Base-by-base conservation (phyloP, 805 yeast species). In the Candida peoriensis region DNA sequence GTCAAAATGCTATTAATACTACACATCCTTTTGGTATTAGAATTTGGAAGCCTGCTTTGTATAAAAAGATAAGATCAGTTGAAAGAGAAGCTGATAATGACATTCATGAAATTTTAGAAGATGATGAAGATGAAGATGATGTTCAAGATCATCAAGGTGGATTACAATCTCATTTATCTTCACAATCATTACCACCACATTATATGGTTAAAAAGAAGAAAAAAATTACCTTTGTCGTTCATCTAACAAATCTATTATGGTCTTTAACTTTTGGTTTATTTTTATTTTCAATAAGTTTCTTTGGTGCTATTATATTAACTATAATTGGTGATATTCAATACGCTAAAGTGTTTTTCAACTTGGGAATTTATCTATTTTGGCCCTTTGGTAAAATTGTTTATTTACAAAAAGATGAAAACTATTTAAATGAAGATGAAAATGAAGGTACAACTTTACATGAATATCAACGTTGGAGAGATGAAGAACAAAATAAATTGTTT, bases 1-100 rank as follows among this genome's bases (percentile, higher is more conserved):
- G 97, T 45, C 98, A 93, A 59, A 89, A 85, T 48, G 98, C 98
- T 12, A 93, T 93, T 55, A 93, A 93, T 55, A 79, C 84, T 34
- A 88, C 97, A 5, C 98, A 93, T 65, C 98, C 98, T 1, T 93
- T 93, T 52, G 98, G 98, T 70, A 90, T 93, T 30, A 81, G 96
- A 58, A 86, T 93, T 50, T 93, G 98, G 98, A 93, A 93, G 54
- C 98, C 98, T 2, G 96, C 97, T 3, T 66, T 93, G 37, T 93
- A 93, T 62, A 93, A 93, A 57, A 93, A 93, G 58, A 73, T 74
- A 39, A 78, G 98, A 51, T 85, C 96, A 4, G 97, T 93, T 21
- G 93, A 93, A 47, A 70, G 78, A 26, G 80, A 86, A 39, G 97
- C 97, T 2, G 95, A 86, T 40, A 83, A 83, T 42, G 98, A 93